Base-by-base conservation (phyloP, 2,329 filamentous ascomycete species). In the Leptographium wingfieldii region DNA sequence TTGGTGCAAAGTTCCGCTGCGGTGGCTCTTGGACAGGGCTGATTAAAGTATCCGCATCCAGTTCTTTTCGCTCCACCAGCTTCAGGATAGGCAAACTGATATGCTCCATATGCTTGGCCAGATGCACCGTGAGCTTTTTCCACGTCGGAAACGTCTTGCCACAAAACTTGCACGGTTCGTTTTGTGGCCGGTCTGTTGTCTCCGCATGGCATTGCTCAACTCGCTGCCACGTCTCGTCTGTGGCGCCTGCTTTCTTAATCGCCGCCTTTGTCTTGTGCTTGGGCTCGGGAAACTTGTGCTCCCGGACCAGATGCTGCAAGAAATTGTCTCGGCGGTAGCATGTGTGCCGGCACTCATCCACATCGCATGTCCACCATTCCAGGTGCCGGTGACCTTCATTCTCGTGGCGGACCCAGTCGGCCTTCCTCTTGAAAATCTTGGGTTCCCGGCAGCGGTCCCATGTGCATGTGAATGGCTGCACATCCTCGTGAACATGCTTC, bases 261-360 rank as follows among this genome's bases (percentile, higher is more conserved):
- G 83, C 80, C 3, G 82, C 81, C 69, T 87, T 90, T 6, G 97
- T 85, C 74, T 92, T 92, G 63, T 85, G 75, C 72, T 88, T 91
- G 25, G 90, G 91, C 68, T 96, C 90, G 2, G 79, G 76, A 68
- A 90, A 86, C 70, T 95, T 95, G 74, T 96, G 92, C 71, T 96
- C 91, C 57, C 91, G 86, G 12, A 95, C 89, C 25, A 96, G 82
- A 73, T 96, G 92, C 71, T 96, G 90, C 31, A 95, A 78, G 69
- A 96, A 96, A 68, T 96, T 96, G 71, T 96, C 89, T 63, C 92
- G 90, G 35, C 92, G 84, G 70, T 86, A 95, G 74, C 91, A 96
- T 3, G 79, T 82, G 69, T 96, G 92, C 10, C 77, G 80, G 71
- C 92, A 96, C 64, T 92, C 90, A 5, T 85, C 81, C 25, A 91